Conservation (phyloP, 495 filamentous ascomycete species). For the Monascus purpureus region DNA sequence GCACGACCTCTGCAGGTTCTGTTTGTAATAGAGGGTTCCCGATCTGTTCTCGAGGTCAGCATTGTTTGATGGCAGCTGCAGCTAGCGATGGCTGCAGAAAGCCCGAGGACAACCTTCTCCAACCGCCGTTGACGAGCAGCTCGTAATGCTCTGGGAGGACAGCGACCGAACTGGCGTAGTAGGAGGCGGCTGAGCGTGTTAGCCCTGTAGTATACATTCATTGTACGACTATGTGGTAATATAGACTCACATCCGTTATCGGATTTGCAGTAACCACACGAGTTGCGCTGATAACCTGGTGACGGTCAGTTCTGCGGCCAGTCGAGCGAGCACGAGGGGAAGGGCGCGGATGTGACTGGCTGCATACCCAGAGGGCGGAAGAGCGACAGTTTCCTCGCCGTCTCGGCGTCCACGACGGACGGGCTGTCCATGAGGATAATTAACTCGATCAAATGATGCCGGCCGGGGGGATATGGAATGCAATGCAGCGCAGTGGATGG, state of each 20-base stretch:
- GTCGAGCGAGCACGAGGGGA: constrained; percentile 28
- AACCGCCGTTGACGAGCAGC: constrained; percentile 69
- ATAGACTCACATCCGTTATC: constrained; percentile 37
- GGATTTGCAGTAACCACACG: constrained; percentile 44
- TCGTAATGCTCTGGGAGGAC: constrained; percentile 68
- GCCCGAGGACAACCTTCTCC: constrained; percentile 79
- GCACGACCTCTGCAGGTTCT: constrained; percentile 67
- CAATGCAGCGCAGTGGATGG: too few relatives aligned
- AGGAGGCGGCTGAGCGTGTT: constrained; percentile 54
- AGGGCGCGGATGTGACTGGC: constrained; percentile 22
- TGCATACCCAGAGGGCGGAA: constrained; percentile 34
- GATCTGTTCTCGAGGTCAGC: constrained; percentile 33
- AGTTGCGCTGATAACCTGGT: constrained; percentile 35
- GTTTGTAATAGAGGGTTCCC: constrained; percentile 80
- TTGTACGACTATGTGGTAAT: too few relatives aligned
- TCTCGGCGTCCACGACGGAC: constrained; percentile 28
- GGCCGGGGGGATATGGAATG: too few relatives aligned
- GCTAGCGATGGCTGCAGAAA: too few relatives aligned
- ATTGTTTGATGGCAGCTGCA: not conserved
- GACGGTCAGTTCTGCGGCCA: constrained; percentile 10
- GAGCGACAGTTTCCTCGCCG: constrained; percentile 31
- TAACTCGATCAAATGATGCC: too few relatives aligned
- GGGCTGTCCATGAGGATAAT: too few relatives aligned
- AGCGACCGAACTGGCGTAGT: constrained; percentile 58
- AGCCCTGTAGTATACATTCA: too few relatives aligned